Conservation (phyloP, 192 early-diverging fungal species). For the Neocallimastix lanati region DNA sequence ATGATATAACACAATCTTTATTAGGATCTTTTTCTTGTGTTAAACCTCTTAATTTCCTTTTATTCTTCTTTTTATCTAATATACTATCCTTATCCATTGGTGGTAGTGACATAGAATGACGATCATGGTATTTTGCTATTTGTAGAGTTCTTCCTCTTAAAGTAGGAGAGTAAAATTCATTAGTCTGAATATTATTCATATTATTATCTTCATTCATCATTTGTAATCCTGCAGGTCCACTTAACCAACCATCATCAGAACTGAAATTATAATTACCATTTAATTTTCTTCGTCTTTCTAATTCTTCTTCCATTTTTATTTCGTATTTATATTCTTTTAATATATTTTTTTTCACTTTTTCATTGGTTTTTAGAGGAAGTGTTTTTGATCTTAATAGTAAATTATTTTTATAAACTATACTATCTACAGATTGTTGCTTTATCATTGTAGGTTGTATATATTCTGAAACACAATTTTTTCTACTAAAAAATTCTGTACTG, state of each 20-base stretch:
- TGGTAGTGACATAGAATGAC: not conserved
- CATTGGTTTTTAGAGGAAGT: not conserved
- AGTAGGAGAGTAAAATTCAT: not conserved
- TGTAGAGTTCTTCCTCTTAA: not conserved
- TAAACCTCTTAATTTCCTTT: not conserved
- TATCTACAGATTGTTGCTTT: not conserved
- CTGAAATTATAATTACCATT: not conserved
- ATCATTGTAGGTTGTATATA: not conserved
- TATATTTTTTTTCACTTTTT: not conserved
- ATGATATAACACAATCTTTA: not conserved
- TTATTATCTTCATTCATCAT: not conserved
- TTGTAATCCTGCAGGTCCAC: not conserved
- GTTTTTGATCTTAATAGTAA: not conserved
- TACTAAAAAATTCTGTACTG: not conserved
- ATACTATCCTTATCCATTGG: not conserved
- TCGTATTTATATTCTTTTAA: not conserved
- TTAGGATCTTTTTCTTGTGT: not conserved
- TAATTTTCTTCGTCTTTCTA: not conserved
- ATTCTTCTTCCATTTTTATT: not conserved
- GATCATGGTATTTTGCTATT: not conserved
- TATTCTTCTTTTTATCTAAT: not conserved
- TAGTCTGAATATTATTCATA: not conserved
- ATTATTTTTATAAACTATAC: not conserved
- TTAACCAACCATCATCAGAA: not conserved
- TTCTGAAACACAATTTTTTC: not conserved